These are phyloP conservation scores for Suhomyces sp. DNA, from an alignment of 805 yeast species.

Conservation along the genomic window DNA sequence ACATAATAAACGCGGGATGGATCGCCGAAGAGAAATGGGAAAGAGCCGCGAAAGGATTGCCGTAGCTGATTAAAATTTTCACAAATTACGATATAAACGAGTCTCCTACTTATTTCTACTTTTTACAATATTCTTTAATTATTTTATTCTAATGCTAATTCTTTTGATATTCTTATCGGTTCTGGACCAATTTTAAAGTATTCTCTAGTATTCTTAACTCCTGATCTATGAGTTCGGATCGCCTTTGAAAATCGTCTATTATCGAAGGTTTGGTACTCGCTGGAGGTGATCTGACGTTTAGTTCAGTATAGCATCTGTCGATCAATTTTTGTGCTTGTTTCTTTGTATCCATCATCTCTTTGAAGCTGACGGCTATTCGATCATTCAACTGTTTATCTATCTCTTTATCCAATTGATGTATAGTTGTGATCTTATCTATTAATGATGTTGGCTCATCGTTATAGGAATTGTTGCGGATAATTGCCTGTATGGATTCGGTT, in stretches of 20 bases:
- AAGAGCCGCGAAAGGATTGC: slow-evolving; percentile 41
- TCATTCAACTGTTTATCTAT: slow-evolving; percentile 35
- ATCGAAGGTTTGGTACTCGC: background rate
- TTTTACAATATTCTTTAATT: background rate
- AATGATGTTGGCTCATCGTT: slow-evolving; percentile 16
- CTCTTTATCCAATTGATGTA: slow-evolving; percentile 37
- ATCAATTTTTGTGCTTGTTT: slow-evolving; percentile 8
- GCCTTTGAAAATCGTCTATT: slow-evolving; percentile 16
- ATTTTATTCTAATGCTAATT: background rate
- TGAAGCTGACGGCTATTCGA: slow-evolving; percentile 25
- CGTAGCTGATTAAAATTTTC: slow-evolving; percentile 13
- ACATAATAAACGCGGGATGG: slow-evolving; percentile 84
- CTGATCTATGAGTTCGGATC: slow-evolving; percentile 70
- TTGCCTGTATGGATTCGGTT: slow-evolving; percentile 17
- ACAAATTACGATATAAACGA: background rate
- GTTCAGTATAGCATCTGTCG: slow-evolving; percentile 5
- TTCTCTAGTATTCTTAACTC: slow-evolving; percentile 68
- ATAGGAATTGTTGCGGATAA: slow-evolving; percentile 26
- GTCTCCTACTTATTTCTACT: background rate
- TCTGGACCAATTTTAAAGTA: slow-evolving; percentile 33
- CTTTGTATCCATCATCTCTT: slow-evolving; percentile 13
- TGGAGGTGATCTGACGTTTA: background rate
- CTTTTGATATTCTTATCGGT: background rate
- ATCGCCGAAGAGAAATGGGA: slow-evolving; percentile 73
- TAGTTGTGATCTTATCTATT: slow-evolving; percentile 34